Evolutionary conservation across 352 stramenopile species (phyloP), one percentile per base, ranked within the genome.

Genomic region (Phytophthora sp.): DNA sequence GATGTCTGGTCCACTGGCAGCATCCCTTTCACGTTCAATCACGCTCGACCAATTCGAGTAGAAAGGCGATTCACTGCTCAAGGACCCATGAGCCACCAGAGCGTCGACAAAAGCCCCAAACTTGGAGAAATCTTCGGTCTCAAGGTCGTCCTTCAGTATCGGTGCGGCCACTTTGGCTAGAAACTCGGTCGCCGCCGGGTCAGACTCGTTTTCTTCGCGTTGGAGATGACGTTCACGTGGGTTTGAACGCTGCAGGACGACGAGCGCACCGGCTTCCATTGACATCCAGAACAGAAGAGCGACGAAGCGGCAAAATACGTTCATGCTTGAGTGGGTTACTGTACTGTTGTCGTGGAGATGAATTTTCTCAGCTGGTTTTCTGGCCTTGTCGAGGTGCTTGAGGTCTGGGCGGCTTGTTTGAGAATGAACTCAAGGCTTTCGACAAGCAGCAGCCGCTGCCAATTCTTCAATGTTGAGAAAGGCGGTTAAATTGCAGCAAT

Each of bases 91-190:
- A 16, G 36, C 24, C 18, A 29, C 31, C 13, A 69, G 33, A 46
- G 31, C 52, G n/a, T 69, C 59, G 21, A 73, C 31, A 31, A 66
- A 57, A 8, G 27, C 35, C 39, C 26, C 27, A 6, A 73, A 30
- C 1, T 54, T 50, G 7, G 50, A 63, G 11, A 67, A 23, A 21
- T 59, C 46, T 26, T 46, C 45, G 27, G 21, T 18, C 15, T 50
- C 23, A 9, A 57, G n/a, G 2, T 60, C 31, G 7, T 30, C 13
- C 27, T 42, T 42, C 16, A 46, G 26, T 9, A 44, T 24, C 0
- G 24, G 18, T 16, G 33, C 33, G 3, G 23, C 12, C n/a, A 36
- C 21, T 42, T 60, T 12, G 15, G 33, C 26, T 7, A 65, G 53
- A 59, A 69, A 63, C 27, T 56, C 52, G 13, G 41, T 36, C 4